Evolutionary conservation across 805 yeast species (phyloP), one percentile per base, ranked within the genome.

Genomic region (Candida multigemmis): DNA sequence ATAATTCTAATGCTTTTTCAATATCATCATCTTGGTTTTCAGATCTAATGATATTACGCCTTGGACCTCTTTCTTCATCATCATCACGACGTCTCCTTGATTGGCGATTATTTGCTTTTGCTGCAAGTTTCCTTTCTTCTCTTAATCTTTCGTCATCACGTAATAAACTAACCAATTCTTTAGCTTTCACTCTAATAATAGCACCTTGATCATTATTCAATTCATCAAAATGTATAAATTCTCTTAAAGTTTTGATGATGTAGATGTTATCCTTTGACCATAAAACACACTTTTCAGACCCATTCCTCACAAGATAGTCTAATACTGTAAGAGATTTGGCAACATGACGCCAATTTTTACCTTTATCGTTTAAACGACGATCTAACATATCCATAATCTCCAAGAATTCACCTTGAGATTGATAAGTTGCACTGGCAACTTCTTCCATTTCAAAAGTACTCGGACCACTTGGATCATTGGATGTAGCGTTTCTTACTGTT

Each of bases 261-360:
- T 85, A 89, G 19, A 87, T 51, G 49, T 89, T 87, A 47, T 85
- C 94, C 47, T 76, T 80, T 34, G 87, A 75, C 98, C 98, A 89
- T 20, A 77, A 60, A 5, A 87, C 94, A 44, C 87, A 89, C 44
- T 80, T 78, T 40, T 86, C 94, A 12, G 86, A 71, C 21, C 96
- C 98, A 34, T 68, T 71, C 40, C 91, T 73, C 12, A 87, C 85
- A 32, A 87, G 62, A 54, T 77, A 89, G 44, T 87, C 96, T 40
- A 89, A 65, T n/a, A 89, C 77, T 2, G 94, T 80, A 35, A 89
- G 65, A 1, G 94, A 77, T 53, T 89, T 91, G 36, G 93, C 87
- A 26, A 89, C 87, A 50, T 89, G 98, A 39, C 95, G 71, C 96
- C 96, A 89, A 57, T 89, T 82, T 52, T 86, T 87, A 35, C 97